phyloP scores from a whole-genome alignment of 2,329 filamentous ascomycete genomes.

The Calonectria leucothoes region DNA sequence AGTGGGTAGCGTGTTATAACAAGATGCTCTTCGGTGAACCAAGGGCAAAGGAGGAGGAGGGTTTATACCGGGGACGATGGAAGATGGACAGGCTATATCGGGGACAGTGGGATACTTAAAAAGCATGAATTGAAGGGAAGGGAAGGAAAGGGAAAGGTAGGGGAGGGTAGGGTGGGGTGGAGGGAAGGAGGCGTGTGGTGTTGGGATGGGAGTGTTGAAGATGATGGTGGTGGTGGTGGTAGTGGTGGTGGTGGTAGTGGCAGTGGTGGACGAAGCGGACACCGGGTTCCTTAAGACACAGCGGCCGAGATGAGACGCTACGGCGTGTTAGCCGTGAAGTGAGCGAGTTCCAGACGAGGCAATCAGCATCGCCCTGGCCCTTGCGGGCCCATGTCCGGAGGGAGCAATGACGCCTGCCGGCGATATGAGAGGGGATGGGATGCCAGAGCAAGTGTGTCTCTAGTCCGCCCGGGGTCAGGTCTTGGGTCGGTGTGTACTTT shows the following conservation, averaged over 20 bases:
- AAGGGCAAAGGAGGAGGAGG: slow-evolving; percentile 2
- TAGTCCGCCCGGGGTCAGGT: slow-evolving; percentile 12
- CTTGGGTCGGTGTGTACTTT: slow-evolving; percentile 12
- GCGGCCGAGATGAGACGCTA: slow-evolving; percentile 32
- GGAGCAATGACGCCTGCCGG: slow-evolving; percentile 21
- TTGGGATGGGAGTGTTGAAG: slow-evolving; percentile 13
- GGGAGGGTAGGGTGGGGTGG: slow-evolving; percentile 18
- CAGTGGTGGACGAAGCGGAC: slow-evolving; percentile 16
- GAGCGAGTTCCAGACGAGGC: slow-evolving; percentile 3
- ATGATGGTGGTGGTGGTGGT: slow-evolving; percentile 4
- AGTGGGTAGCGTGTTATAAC: not conserved
- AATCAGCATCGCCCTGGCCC: slow-evolving; percentile 21
- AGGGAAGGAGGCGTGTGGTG: slow-evolving; percentile 14
- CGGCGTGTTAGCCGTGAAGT: slow-evolving; percentile 11
- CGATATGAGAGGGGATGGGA: slow-evolving; percentile 19
- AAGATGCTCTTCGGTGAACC: not conserved
- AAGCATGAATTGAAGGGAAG: slow-evolving; percentile 18
- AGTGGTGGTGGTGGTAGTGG: slow-evolving; percentile 1
- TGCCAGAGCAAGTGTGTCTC: slow-evolving; percentile 12
- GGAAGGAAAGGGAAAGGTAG: slow-evolving; percentile 9
- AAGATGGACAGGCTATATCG: slow-evolving; percentile 23
- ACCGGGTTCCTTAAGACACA: slow-evolving; percentile 24
- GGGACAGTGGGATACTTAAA: slow-evolving; percentile 20
- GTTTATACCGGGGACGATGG: slow-evolving; percentile 20
- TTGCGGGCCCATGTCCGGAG: slow-evolving; percentile 30